These are phyloP conservation scores for Solanum appendiculatum DNA, from an alignment of 257 asterid species.

Conservation along the genomic window DNA sequence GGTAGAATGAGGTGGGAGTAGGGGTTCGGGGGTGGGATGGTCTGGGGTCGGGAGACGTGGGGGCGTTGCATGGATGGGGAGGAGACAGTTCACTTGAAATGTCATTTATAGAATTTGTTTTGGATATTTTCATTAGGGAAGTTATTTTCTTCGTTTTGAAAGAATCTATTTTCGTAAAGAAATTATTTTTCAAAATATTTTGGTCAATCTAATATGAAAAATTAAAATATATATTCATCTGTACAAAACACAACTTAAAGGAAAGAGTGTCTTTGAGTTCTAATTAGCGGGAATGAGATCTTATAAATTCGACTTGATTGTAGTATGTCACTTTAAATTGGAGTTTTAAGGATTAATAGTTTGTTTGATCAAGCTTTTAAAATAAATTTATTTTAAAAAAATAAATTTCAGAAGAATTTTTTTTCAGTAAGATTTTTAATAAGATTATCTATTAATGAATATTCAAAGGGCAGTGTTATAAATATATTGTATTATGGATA, in stretches of 20 bases:
- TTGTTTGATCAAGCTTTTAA: too few relatives aligned
- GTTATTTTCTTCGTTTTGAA: rapidly evolving
- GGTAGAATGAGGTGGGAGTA: neutral
- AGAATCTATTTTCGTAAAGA: neutral
- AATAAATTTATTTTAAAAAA: too few relatives aligned
- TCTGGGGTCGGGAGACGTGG: too few relatives aligned
- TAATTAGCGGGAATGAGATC: neutral
- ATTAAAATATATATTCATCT: neutral
- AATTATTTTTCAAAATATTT: neutral
- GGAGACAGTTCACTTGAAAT: too few relatives aligned
- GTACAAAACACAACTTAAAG: neutral
- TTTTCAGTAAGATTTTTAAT: too few relatives aligned
- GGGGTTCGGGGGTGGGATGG: too few relatives aligned
- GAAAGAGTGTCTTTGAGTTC: neutral
- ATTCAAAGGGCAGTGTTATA: too few relatives aligned
- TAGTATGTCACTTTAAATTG: neutral
- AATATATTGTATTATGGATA: too few relatives aligned
- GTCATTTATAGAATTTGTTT: neutral
- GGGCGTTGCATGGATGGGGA: rapidly evolving
- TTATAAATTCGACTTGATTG: neutral
- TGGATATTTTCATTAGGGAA: neutral
- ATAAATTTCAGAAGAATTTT: too few relatives aligned
- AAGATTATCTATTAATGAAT: too few relatives aligned
- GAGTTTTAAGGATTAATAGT: neutral
- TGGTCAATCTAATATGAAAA: neutral